These are phyloP conservation scores for Cutaneotrichosporon curvatum DNA, from an alignment of 1,284 basidiomycete genomes.

Conservation along the genomic window DNA sequence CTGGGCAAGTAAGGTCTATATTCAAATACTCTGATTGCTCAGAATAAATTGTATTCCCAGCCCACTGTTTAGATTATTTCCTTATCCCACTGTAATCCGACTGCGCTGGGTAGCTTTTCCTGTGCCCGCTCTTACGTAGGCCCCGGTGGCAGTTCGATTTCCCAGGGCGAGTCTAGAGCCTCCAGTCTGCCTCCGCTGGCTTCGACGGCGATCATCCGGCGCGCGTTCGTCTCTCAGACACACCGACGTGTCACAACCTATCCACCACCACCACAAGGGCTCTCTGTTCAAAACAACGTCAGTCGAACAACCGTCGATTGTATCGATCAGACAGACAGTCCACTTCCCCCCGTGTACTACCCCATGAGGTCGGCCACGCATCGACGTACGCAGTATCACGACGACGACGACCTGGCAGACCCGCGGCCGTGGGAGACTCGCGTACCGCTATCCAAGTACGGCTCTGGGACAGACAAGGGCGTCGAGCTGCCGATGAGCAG, in stretches of 20 bases:
- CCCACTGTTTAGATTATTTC: no score
- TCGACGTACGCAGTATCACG: slow-evolving; percentile 19
- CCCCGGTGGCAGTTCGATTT: no score
- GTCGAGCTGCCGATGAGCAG: slow-evolving; percentile 14
- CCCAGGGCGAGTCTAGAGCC: no score
- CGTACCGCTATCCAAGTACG: slow-evolving; percentile 30
- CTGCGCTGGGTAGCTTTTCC: no score
- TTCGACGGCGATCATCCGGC: not conserved
- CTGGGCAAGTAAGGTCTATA: no score
- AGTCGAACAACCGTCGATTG: no score
- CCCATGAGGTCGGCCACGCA: slow-evolving; percentile 19
- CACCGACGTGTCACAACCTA: slow-evolving; percentile 4
- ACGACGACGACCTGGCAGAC: slow-evolving; percentile 35
- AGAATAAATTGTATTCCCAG: no score
- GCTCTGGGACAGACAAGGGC: slow-evolving; percentile 13
- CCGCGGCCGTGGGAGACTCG: slow-evolving; percentile 41
- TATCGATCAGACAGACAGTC: not conserved
- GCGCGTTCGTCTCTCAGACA: not conserved
- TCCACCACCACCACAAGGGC: not conserved
- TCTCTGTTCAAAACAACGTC: not conserved
- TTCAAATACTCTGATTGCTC: no score
- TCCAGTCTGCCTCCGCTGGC: not conserved
- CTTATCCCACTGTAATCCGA: no score
- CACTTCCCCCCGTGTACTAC: not conserved
- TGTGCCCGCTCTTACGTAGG: no score